A percentile compares a stretch with the other conserved stretches of the same genome.
phyloP scores from a whole-genome alignment of 257 asterid genomes.

The Solanum chilense region DNA sequence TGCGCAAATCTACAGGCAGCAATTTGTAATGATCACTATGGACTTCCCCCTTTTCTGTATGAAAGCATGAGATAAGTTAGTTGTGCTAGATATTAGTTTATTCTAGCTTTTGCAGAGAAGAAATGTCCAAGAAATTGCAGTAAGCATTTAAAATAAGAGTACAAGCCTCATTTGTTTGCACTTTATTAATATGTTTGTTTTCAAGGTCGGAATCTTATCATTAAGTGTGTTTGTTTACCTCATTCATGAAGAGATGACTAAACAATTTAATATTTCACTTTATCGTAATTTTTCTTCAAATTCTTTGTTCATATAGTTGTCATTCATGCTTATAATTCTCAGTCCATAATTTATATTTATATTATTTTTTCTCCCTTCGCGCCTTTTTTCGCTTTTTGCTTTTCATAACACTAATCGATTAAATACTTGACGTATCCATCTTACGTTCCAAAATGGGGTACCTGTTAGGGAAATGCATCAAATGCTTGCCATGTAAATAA shows the following conservation, averaged over 20 bases:
- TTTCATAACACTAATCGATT: background rate
- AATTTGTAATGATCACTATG: constrained; percentile 78
- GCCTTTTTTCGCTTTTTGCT: background rate
- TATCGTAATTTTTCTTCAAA: background rate
- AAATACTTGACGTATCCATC: background rate
- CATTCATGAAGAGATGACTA: background rate
- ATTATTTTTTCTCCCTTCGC: background rate
- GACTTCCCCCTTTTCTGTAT: constrained; percentile 89
- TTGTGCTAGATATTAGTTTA: background rate
- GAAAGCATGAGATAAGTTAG: constrained; percentile 14
- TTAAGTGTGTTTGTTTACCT: background rate
- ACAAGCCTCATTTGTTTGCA: background rate
- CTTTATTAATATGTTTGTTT: background rate
- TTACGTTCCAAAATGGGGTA: background rate
- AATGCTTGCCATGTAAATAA: background rate
- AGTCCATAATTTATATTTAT: background rate
- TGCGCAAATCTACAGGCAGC: constrained; percentile 86
- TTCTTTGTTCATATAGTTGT: background rate
- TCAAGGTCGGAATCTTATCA: background rate
- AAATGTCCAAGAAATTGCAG: background rate
- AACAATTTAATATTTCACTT: background rate
- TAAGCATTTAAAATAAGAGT: background rate
- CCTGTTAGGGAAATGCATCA: background rate
- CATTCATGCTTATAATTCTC: background rate
- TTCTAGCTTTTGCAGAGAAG: background rate